Base-by-base conservation (phyloP, 768 basidiomycete genomes). In the Mycena haematopus region DNA sequence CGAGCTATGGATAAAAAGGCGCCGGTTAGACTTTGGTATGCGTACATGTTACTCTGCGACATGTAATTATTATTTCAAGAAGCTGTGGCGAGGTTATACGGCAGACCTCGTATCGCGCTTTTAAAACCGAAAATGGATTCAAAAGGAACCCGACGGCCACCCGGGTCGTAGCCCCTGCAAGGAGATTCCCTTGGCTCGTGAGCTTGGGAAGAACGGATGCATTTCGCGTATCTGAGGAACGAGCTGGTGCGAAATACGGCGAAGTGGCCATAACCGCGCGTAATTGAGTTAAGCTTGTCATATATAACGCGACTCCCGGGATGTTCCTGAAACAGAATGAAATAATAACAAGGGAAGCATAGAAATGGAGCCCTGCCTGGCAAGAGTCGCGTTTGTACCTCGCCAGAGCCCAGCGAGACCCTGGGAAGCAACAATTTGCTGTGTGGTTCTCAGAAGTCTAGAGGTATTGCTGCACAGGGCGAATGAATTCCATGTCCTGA, bases 251-350 rank as follows among this genome's bases (percentile, higher is more conserved):
- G 72, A 96, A 96, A 75, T 88, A 85, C 0, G 89, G 84, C 2
- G 89, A 87, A 22, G 74, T 83, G 0, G 94, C 87, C 82, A 98
- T 86, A 40, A 86, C 65, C 7, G 85, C 80, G n/a, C 96, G 89
- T 42, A 96, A 79, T 65, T 93, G 88, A 19, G 90, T 94, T 51
- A 98, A 79, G 45, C 87, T 80, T 4, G 95, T 93, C 80, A 97
- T 91, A 78, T 98, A 98, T 52, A 95, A 74, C 3, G 95, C 94
- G 21, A 97, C 91, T 5, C 96, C 96, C 1, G 96, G 96, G 5
- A 97, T 87, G 71, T 96, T 97, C 59, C 95, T 95, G 65, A 15
- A 29, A 51, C n/a, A 15, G 27, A 49, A 40, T 70, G 46, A 67
- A 55, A 27, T 36, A 11, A 53, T 33, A 14, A 36, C 38, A 36